Conservation (phyloP, 495 filamentous ascomycete genomes). For the Podospora tetraspora region DNA sequence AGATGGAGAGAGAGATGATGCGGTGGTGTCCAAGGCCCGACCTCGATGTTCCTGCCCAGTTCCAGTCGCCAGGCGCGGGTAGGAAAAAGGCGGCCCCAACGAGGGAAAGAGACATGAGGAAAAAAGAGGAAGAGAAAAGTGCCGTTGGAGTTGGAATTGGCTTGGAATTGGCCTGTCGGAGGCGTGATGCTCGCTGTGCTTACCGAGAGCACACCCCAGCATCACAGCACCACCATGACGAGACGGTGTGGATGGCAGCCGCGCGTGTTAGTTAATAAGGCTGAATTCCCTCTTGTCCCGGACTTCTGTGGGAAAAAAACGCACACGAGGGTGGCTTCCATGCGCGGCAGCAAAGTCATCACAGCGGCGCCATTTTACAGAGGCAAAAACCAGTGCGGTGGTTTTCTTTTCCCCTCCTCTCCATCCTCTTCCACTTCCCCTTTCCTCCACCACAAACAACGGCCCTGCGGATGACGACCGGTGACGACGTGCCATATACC, state of each 20-base stretch:
- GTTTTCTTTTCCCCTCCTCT: background rate
- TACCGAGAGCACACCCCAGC: background rate
- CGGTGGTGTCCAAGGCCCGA: background rate
- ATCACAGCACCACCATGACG: background rate
- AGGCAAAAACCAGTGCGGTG: background rate
- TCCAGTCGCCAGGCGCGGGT: no score
- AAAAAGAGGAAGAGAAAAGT: no score
- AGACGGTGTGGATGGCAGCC: background rate
- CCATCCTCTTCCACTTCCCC: background rate
- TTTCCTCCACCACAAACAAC: background rate
- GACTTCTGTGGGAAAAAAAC: background rate
- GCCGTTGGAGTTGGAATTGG: background rate
- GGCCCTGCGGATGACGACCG: background rate
- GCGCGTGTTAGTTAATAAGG: background rate
- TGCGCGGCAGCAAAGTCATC: background rate
- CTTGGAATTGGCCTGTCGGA: background rate
- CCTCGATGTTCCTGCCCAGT: no score
- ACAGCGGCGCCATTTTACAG: background rate
- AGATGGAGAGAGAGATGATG: background rate
- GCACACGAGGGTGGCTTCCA: background rate
- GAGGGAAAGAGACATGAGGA: no score
- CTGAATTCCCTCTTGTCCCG: constrained; percentile 5
- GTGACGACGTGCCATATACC: background rate
- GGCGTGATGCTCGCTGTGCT: background rate
- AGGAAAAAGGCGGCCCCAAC: no score